Conservation (phyloP, 257 asterid genomes). For the Mentha longifolia region DNA sequence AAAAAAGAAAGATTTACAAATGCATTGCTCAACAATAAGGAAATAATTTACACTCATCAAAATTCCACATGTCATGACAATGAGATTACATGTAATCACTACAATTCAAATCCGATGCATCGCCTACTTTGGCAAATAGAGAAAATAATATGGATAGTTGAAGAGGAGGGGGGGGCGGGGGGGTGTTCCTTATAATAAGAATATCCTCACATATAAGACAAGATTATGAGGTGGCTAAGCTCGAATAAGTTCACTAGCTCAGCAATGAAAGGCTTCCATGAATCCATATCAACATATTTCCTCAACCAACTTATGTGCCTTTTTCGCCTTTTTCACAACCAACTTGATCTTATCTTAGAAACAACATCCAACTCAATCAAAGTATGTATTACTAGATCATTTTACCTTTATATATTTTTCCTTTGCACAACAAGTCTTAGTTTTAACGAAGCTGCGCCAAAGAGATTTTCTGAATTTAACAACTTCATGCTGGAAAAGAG, state of each 20-base stretch:
- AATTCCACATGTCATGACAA: neutral
- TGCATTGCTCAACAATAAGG: neutral
- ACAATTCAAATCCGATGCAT: neutral
- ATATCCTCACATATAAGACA: too few species aligned
- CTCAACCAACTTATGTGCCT: neutral
- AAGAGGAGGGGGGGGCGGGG: too few species aligned
- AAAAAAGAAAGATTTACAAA: neutral
- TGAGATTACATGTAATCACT: neutral
- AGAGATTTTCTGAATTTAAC: neutral
- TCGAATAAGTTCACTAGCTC: neutral
- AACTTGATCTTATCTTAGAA: slow-evolving; percentile 1
- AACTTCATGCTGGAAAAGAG: neutral
- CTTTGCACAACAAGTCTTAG: neutral
- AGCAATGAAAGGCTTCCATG: neutral
- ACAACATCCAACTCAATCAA: neutral
- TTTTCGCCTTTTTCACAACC: neutral
- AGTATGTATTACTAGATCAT: neutral
- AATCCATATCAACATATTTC: neutral
- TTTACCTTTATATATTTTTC: neutral
- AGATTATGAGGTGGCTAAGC: neutral
- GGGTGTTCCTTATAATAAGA: neutral
- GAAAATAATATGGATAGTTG: neutral
- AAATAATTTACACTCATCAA: neutral
- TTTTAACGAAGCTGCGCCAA: neutral
- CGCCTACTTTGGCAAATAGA: neutral